These are phyloP conservation scores for Apiospora rasikravindrae DNA, from an alignment of 2,329 filamentous ascomycete species.

Conservation along the genomic window DNA sequence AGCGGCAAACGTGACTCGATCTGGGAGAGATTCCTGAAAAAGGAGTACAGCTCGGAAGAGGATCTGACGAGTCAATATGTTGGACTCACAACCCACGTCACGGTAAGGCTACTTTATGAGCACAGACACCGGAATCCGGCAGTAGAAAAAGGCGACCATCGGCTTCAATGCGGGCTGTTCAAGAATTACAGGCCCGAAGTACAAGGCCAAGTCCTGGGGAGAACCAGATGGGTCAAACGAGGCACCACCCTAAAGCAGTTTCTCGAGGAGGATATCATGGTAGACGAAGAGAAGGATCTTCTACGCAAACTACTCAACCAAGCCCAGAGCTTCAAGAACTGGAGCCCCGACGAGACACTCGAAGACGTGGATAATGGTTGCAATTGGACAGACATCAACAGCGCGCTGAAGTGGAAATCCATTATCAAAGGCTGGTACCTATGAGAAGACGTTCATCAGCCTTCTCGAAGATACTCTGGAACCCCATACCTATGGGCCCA, in stretches of 20 bases:
- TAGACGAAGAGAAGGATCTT: background rate
- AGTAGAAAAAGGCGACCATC: background rate
- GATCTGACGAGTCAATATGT: background rate
- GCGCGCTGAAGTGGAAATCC: background rate
- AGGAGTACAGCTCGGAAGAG: background rate
- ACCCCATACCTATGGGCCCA: background rate
- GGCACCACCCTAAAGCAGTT: background rate
- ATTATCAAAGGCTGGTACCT: background rate
- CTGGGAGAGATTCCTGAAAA: background rate
- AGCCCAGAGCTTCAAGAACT: background rate
- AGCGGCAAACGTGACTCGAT: background rate
- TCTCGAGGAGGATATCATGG: background rate
- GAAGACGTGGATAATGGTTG: background rate
- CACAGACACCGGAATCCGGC: background rate
- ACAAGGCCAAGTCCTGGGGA: too few species aligned
- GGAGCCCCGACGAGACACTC: background rate
- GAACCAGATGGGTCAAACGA: background rate
- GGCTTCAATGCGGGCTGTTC: background rate
- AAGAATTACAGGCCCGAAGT: background rate
- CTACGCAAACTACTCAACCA: background rate
- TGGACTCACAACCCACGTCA: background rate
- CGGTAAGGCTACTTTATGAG: background rate
- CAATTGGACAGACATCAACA: background rate
- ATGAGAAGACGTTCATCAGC: background rate
- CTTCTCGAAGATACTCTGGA: background rate